These are phyloP conservation scores for Dryas alaskensis DNA, from an alignment of 306 rosid species.

Conservation along the genomic window DNA sequence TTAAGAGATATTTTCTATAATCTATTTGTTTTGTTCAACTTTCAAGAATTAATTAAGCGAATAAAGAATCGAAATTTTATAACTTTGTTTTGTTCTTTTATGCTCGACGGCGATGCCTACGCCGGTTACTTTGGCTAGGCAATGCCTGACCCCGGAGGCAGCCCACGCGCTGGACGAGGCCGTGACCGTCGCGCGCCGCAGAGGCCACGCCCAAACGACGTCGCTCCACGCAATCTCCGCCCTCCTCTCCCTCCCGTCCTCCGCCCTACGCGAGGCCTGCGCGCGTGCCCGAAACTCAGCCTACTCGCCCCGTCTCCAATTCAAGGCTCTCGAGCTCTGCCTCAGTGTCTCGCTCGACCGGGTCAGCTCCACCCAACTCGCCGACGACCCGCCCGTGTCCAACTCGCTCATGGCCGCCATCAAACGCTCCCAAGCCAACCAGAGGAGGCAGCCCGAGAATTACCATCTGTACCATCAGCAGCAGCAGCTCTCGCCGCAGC, in stretches of 20 bases:
- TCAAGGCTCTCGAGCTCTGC: slow-evolving; percentile 87
- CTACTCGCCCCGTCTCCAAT: slow-evolving; percentile 80
- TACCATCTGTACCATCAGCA: slow-evolving; percentile 64
- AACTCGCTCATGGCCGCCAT: slow-evolving; percentile 98
- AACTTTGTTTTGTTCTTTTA: slow-evolving; percentile 5
- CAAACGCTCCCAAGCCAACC: slow-evolving; percentile 95
- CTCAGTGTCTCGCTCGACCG: slow-evolving; percentile 84
- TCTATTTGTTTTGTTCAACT: not conserved
- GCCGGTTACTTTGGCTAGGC: slow-evolving; percentile 79
- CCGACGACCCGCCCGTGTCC: slow-evolving; percentile 80
- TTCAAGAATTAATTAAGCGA: too few species aligned
- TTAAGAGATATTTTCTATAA: not conserved
- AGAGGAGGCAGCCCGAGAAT: slow-evolving; percentile 82
- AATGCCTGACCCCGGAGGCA: slow-evolving; percentile 81
- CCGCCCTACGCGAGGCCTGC: slow-evolving; percentile 77
- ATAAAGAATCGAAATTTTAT: not conserved
- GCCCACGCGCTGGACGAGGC: slow-evolving; percentile 87
- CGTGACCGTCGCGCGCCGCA: slow-evolving; percentile 79
- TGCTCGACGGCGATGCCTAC: slow-evolving; percentile 73
- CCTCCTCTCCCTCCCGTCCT: slow-evolving; percentile 59
- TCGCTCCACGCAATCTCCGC: slow-evolving; percentile 93
- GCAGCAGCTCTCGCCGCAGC: slow-evolving; percentile 56
- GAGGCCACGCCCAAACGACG: slow-evolving; percentile 87
- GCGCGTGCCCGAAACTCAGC: slow-evolving; percentile 79
- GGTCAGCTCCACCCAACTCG: slow-evolving; percentile 52